These are phyloP conservation scores for Castanospermum australe DNA, from an alignment of 306 rosid species.

Conservation along the genomic window DNA sequence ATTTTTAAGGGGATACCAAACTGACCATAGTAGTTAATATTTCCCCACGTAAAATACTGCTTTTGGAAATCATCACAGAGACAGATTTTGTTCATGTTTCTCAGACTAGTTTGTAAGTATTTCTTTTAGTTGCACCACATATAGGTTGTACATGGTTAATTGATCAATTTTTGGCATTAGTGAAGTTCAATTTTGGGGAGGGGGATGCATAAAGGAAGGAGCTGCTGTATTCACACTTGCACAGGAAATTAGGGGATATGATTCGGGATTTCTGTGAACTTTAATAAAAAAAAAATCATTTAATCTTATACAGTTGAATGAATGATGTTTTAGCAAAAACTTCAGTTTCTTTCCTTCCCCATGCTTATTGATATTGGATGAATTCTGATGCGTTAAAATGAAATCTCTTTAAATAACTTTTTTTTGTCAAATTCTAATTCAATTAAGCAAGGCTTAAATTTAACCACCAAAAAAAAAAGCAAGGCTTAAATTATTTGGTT, in stretches of 20 bases:
- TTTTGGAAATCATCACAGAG: not conserved
- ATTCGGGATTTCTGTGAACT: constrained; percentile 7
- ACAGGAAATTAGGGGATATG: not conserved
- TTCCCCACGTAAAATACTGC: constrained; percentile 8
- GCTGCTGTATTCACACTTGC: constrained; percentile 1
- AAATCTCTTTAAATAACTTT: too few relatives aligned
- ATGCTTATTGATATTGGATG: not conserved
- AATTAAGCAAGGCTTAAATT: too few relatives aligned
- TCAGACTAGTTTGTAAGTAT: constrained; percentile 9
- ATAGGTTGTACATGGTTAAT: constrained; percentile 38
- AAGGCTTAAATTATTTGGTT: not conserved
- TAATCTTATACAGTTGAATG: not conserved
- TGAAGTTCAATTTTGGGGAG: not conserved
- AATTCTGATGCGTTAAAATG: too few relatives aligned
- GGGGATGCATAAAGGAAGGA: not conserved
- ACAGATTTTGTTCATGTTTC: constrained; percentile 35
- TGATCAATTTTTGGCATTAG: constrained; percentile 2
- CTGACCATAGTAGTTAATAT: not conserved
- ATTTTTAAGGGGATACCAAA: too few relatives aligned
- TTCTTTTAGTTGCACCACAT: constrained; percentile 5
- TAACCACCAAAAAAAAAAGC: too few relatives aligned
- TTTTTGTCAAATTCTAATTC: too few relatives aligned
- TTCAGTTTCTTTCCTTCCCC: not conserved
- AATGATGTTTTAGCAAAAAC: not conserved
- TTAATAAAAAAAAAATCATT: not conserved